Percentiles rank a stretch among this genome's conserved stretches.
These are phyloP conservation scores for Lichtheimia ornata DNA, from an alignment of 371 early-diverging fungal genomes.

Conservation along the genomic window DNA sequence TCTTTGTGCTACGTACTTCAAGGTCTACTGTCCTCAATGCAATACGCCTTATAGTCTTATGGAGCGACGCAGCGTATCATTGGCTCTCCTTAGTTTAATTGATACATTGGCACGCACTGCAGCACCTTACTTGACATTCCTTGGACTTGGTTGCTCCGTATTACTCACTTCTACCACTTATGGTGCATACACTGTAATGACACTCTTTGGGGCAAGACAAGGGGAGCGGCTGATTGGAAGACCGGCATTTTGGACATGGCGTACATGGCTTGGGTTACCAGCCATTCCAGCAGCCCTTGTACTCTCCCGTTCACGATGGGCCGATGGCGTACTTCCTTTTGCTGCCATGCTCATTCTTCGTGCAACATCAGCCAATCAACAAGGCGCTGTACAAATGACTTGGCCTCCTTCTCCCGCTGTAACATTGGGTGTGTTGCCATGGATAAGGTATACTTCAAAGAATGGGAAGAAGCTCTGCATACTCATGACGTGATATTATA, in stretches of 20 bases:
- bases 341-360: conserved; percentile 32
- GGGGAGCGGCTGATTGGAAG: conserved; percentile 66
- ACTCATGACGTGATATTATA: conserved; percentile 13
- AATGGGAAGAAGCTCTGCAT: not conserved
- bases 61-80: conserved; percentile 50
- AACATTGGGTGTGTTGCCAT: conserved; percentile 58
- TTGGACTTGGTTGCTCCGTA: conserved; percentile 64
- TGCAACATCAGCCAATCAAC: conserved; percentile 18
- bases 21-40: conserved; percentile 80
- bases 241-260: conserved; percentile 63
- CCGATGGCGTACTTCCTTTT: conserved; percentile 36
- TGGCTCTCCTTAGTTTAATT: conserved; percentile 51
- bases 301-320: conserved; percentile 55
- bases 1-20: not conserved
- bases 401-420: conserved; percentile 61
- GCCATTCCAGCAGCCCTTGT: conserved; percentile 66
- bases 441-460: conserved; percentile 37
- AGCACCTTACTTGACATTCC: conserved; percentile 65
- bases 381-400: conserved; percentile 41
- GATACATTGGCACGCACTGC: conserved; percentile 61
- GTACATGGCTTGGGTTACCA: conserved; percentile 69
- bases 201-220: conserved; percentile 67
- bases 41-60: conserved; percentile 61
- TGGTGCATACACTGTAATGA: conserved; percentile 72
- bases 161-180: conserved; percentile 65